Base-by-base conservation (phyloP, 2,329 filamentous ascomycete species). In the Zarea fungicola region DNA sequence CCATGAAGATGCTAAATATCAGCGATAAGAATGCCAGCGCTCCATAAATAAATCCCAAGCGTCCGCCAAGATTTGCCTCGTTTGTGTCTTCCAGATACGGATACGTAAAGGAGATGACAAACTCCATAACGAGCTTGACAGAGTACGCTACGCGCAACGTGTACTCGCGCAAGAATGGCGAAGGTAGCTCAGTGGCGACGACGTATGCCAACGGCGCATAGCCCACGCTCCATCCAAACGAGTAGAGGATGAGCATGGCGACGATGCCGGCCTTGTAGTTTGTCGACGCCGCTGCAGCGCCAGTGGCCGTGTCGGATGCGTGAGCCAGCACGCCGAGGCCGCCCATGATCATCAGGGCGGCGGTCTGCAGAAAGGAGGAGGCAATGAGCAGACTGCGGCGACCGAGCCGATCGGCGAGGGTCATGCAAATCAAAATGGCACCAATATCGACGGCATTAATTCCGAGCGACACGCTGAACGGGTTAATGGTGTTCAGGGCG, bases 121-220 rank as follows among this genome's bases (percentile, higher is more conserved):
- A 41, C 39, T 41, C 39, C 39, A 41, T 41, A 5, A 41, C 4
- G 23, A 41, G 39, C 23, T 41, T 41, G 39, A 29, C 39, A n/a
- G 39, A 28, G 39, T 41, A 41, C 9, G 39, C 39, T 16, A 29
- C 4, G 4, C 39, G 39, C 39, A 41, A 8, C 16, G 39, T 41
- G 39, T 41, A 29, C n/a, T 41, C 39, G 5, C 39, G 39, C 39
- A 41, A n/a, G n/a, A 41, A 41, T 8, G 39, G 39, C 6, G 62
- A 59, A 1, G 65, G 60, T 3, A 70, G 50, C 45, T 68, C 66
- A 4, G 65, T 62, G 1, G 60, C 58, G 25, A 70, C 56, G 22
- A 67, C 64, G 44, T 70, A 65, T 2, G 60, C 59, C 0, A 65
- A 47, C 4, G 65, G 66, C 3, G 59, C 66, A 62, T 65, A 70